A percentile compares a stretch with the other conserved stretches of the same genome.
Evolutionary conservation across 352 stramenopile genomes (phyloP).

Genomic region (Phytopythium kandeliae): DNA sequence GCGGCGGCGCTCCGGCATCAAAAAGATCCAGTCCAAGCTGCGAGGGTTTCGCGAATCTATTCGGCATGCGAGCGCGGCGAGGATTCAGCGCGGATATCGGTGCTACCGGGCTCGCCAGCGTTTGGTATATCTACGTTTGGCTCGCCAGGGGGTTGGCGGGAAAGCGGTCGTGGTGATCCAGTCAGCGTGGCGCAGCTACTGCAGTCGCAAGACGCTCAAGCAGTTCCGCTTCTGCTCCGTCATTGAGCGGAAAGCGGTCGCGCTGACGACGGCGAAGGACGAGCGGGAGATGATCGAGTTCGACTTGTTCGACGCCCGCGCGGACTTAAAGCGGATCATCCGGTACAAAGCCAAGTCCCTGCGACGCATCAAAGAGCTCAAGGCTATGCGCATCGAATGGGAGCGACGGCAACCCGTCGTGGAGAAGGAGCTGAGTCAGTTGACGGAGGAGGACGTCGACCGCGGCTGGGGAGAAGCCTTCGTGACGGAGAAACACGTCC

Average conservation of each 20-base stretch:
- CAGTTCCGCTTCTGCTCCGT: slow-evolving; percentile 63
- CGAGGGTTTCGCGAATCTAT: slow-evolving; percentile 34
- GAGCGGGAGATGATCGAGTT: slow-evolving; percentile 66
- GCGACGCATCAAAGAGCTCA: slow-evolving; percentile 66
- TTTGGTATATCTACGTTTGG: slow-evolving; percentile 32
- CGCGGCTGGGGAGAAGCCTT: slow-evolving; percentile 78
- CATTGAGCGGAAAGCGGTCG: slow-evolving; percentile 54
- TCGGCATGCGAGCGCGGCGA: slow-evolving; percentile 26
- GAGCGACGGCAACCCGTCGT: slow-evolving; percentile 66
- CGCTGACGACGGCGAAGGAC: slow-evolving; percentile 48
- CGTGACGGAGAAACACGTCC: slow-evolving; percentile 64
- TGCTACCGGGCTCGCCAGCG: slow-evolving; percentile 45
- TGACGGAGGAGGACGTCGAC: slow-evolving; percentile 69
- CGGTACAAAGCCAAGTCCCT: slow-evolving; percentile 74
- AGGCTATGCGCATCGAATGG: slow-evolving; percentile 77
- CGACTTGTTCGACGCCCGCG: slow-evolving; percentile 53
- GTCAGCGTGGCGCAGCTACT: slow-evolving; percentile 63
- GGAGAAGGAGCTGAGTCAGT: slow-evolving; percentile 53
- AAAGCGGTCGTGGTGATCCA: slow-evolving; percentile 61
- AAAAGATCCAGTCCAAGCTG: slow-evolving; percentile 32
- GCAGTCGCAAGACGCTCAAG: slow-evolving; percentile 45
- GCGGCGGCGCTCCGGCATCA: slow-evolving; percentile 36
- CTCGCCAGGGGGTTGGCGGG: slow-evolving; percentile 34
- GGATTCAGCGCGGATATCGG: slow-evolving; percentile 57
- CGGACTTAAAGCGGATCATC: slow-evolving; percentile 60